Conservation (phyloP, 2,329 filamentous ascomycete species). For the Blastomyces emzantsi region DNA sequence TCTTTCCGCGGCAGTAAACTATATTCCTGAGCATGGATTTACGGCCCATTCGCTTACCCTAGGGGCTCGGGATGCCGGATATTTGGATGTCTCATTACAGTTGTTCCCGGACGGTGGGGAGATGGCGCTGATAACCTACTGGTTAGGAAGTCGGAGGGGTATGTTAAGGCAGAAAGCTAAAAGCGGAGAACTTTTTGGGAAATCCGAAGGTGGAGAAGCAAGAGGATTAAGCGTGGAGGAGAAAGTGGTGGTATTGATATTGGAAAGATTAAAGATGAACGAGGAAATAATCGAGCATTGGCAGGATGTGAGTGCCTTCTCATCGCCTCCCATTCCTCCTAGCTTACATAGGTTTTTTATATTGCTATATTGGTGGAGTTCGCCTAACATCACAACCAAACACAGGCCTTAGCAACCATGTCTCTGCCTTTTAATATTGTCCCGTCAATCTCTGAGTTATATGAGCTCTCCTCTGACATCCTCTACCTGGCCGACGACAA, state of each 20-base stretch:
- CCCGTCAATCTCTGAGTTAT: slow-evolving; percentile 67
- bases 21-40: slow-evolving; percentile 79
- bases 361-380: neutral
- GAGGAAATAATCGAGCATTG: slow-evolving; percentile 61
- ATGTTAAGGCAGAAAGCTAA: slow-evolving; percentile 28
- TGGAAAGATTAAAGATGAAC: slow-evolving; percentile 72
- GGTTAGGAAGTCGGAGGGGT: slow-evolving; percentile 34
- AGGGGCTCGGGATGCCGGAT: slow-evolving; percentile 75
- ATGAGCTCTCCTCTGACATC: slow-evolving; percentile 81
- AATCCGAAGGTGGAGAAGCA: slow-evolving; percentile 8
- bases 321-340: slow-evolving; percentile 2
- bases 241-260: slow-evolving; percentile 62
- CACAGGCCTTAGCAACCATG: slow-evolving; percentile 78
- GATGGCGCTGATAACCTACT: slow-evolving; percentile 62
- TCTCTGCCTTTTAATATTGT: slow-evolving; percentile 72
- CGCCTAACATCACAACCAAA: slow-evolving; percentile 4
- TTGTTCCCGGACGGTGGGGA: slow-evolving; percentile 69
- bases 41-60: slow-evolving; percentile 61
- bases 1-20: slow-evolving; percentile 66
- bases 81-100: slow-evolving; percentile 76
- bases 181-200: slow-evolving; percentile 12
- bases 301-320: slow-evolving; percentile 62
- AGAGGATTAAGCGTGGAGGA: slow-evolving; percentile 43
- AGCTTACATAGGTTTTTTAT: neutral
- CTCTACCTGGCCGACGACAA: slow-evolving; percentile 76